phyloP scores from a whole-genome alignment of 2,329 filamentous ascomycete genomes.

The Rachicladosporium sp. region DNA sequence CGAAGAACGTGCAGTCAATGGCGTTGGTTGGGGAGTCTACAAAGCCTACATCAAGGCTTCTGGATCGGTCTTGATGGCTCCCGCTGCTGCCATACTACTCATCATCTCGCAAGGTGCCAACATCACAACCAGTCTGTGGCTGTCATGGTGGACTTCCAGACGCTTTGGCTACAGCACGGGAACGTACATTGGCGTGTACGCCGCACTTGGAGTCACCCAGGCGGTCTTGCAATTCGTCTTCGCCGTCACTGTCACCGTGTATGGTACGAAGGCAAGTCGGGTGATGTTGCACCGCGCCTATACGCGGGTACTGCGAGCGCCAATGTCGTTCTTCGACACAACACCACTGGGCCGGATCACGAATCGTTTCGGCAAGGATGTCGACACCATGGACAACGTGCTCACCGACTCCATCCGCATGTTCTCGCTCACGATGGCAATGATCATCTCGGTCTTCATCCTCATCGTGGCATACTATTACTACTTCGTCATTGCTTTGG shows the following conservation, averaged over 20 bases:
- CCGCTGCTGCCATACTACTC: constrained; percentile 51
- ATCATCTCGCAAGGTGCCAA: constrained; percentile 69
- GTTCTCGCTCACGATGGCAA: constrained; percentile 75
- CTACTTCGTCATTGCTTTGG: constrained; percentile 64
- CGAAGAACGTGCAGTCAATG: constrained; percentile 58
- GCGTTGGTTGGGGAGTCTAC: constrained; percentile 72
- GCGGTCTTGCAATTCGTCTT: constrained; percentile 69
- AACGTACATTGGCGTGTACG: constrained; percentile 51
- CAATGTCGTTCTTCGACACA: constrained; percentile 91
- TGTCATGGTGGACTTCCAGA: constrained; percentile 84
- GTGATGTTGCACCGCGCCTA: constrained; percentile 72
- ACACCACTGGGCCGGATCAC: constrained; percentile 91
- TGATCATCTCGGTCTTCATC: constrained; percentile 72
- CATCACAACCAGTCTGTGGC: constrained; percentile 79
- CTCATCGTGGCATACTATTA: constrained; percentile 93
- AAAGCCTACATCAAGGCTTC: constrained; percentile 64
- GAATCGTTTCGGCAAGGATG: constrained; percentile 89
- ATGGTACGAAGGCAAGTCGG: constrained; percentile 71
- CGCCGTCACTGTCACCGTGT: constrained; percentile 62
- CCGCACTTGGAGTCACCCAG: constrained; percentile 58
- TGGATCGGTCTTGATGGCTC: constrained; percentile 56
- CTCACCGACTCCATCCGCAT: constrained; percentile 82
- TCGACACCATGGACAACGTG: constrained; percentile 93
- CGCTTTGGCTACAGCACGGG: constrained; percentile 57
- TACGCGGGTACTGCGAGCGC: constrained; percentile 55